Evolutionary conservation across 2,329 filamentous ascomycete species (phyloP).

Genomic region (Colletotrichum gloeosporioides): DNA sequence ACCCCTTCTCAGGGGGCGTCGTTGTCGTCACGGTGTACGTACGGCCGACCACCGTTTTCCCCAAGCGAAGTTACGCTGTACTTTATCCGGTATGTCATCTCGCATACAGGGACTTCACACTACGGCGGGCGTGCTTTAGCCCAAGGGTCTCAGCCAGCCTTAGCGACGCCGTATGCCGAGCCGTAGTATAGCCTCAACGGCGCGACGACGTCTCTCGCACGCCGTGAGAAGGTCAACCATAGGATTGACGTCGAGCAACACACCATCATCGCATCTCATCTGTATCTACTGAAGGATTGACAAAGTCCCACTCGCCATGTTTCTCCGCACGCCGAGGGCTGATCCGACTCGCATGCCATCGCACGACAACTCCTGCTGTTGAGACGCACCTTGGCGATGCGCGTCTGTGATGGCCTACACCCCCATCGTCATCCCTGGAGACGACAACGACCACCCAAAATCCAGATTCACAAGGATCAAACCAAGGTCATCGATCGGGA

Average conservation of each 20-base stretch:
- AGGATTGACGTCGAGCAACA: neutral
- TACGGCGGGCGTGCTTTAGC: neutral
- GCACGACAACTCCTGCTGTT: neutral
- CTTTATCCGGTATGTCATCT: neutral
- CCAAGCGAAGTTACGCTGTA: neutral
- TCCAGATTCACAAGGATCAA: neutral
- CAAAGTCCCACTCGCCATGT: neutral
- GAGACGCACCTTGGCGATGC: neutral
- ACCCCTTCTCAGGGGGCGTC: neutral
- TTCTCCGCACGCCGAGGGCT: neutral
- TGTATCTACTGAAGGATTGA: neutral
- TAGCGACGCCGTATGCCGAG: neutral
- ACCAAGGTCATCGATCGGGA: conserved; percentile 5
- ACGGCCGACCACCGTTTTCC: neutral
- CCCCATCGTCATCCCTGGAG: neutral
- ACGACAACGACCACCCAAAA: neutral
- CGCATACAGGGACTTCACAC: neutral
- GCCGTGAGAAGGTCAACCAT: neutral
- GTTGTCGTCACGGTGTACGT: neutral
- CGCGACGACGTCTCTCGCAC: neutral
- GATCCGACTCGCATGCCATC: neutral
- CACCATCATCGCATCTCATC: neutral
- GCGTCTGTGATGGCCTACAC: neutral
- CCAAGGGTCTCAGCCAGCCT: neutral
- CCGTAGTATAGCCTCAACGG: neutral